Conservation (phyloP, 2,329 filamentous ascomycete species). For the Xylaria sp. region DNA sequence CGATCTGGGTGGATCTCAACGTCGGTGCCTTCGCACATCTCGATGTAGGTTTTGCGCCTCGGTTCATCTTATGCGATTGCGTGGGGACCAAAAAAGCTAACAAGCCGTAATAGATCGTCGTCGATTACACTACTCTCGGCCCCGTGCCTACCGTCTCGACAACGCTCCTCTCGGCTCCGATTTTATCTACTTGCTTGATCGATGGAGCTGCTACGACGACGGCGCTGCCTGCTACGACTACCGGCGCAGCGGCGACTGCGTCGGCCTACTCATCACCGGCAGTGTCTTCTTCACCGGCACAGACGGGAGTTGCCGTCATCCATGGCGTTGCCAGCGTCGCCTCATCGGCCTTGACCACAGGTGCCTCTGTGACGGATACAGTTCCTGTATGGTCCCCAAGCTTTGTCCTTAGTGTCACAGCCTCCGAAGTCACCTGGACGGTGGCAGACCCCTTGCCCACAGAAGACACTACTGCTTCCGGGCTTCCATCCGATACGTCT, state of each 20-base stretch:
- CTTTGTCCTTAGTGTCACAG: constrained; percentile 11
- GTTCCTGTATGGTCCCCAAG: constrained; percentile 17
- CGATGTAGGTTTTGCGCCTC: constrained; percentile 21
- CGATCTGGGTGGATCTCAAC: constrained; percentile 35
- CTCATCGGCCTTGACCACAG: constrained; percentile 9
- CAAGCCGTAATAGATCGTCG: constrained; percentile 24
- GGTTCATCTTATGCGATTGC: too few relatives aligned
- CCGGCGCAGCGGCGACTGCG: background rate
- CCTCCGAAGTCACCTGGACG: constrained; percentile 19
- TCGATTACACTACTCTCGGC: constrained; percentile 33
- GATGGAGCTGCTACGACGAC: constrained; percentile 14
- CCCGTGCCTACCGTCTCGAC: constrained; percentile 37
- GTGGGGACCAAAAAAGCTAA: too few relatives aligned
- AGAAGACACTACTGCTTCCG: background rate
- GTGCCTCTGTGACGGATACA: background rate
- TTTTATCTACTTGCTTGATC: constrained; percentile 26
- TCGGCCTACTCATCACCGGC: background rate
- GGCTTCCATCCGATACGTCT: background rate
- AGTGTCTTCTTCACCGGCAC: constrained; percentile 3
- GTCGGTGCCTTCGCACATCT: constrained; percentile 34
- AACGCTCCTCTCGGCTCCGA: constrained; percentile 26
- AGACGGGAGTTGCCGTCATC: background rate
- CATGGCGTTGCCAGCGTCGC: too few relatives aligned
- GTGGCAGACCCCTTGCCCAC: constrained; percentile 7
- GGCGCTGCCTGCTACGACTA: constrained; percentile 11